Evolutionary conservation across 1,284 basidiomycete genomes (phyloP).

Genomic region (Fistulinella staudtii): DNA sequence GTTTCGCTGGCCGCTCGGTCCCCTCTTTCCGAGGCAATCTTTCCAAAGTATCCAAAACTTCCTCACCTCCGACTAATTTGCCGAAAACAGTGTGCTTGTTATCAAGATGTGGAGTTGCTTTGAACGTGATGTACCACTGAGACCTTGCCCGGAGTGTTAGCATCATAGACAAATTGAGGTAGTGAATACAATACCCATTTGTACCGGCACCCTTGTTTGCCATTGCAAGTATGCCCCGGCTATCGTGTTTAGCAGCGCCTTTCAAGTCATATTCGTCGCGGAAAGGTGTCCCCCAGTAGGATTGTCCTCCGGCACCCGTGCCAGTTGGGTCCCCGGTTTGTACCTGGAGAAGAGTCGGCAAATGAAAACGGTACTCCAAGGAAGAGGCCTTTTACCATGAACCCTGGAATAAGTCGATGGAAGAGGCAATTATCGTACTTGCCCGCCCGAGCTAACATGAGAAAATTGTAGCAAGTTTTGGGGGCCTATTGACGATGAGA

Average conservation of each 20-base stretch:
- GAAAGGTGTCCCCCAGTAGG: conserved; percentile 95
- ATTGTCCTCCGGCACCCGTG: conserved; percentile 89
- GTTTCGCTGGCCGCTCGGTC: conserved; percentile 82
- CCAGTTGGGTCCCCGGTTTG: conserved; percentile 98
- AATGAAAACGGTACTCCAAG: background rate
- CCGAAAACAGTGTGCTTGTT: conserved; percentile 96
- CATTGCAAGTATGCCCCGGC: conserved; percentile 82
- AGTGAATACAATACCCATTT: conserved; percentile 55
- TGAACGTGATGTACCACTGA: conserved; percentile 91
- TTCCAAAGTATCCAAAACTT: conserved; percentile 84
- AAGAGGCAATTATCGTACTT: conserved; percentile 90
- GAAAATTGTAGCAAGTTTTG: conserved; percentile 97
- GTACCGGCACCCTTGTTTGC: conserved; percentile 87
- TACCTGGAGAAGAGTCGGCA: conserved; percentile 45
- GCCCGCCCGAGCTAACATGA: conserved; percentile 84
- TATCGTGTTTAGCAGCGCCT: conserved; percentile 81
- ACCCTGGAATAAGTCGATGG: conserved; percentile 93
- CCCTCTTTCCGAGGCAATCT: conserved; percentile 75
- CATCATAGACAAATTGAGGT: background rate
- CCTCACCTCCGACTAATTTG: conserved; percentile 91
- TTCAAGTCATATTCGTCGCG: conserved; percentile 88
- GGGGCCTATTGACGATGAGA: conserved; percentile 60
- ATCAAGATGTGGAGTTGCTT: conserved; percentile 72
- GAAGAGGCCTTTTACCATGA: conserved; percentile 68
- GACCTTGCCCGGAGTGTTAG: conserved; percentile 47